Evolutionary conservation across 2,329 filamentous ascomycete species (phyloP).

Genomic region (Chalara sp.): DNA sequence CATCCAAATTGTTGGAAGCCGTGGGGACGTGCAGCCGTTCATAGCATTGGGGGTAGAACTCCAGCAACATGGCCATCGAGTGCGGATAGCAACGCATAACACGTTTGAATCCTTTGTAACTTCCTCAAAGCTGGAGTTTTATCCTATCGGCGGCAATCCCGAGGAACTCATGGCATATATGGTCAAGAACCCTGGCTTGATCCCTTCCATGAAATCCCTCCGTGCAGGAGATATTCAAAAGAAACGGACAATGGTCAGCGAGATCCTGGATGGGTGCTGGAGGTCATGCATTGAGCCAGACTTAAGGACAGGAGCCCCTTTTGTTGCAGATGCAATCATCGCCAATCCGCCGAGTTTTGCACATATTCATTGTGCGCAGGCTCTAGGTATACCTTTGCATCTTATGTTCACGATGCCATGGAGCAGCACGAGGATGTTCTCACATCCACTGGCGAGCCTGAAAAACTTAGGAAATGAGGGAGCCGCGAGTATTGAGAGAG

Average conservation of each 20-base stretch:
- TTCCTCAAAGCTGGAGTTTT: constrained; percentile 67
- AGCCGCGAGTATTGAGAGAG: constrained; percentile 42
- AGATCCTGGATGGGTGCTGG: constrained; percentile 78
- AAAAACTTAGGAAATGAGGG: constrained; percentile 40
- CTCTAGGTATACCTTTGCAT: constrained; percentile 67
- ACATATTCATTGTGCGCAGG: constrained; percentile 72
- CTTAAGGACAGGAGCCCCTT: constrained; percentile 31
- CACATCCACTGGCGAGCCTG: constrained; percentile 55
- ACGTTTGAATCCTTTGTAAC: constrained; percentile 70
- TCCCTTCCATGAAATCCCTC: constrained; percentile 71
- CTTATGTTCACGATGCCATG: constrained; percentile 68
- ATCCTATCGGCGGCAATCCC: constrained; percentile 71
- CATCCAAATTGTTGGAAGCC: constrained; percentile 75
- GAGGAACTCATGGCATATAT: constrained; percentile 53
- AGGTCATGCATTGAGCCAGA: constrained; percentile 64
- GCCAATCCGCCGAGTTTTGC: constrained; percentile 74
- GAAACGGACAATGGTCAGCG: constrained; percentile 63
- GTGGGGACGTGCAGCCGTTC: constrained; percentile 76
- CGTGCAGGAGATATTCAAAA: constrained; percentile 69
- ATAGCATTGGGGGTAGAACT: constrained; percentile 66
- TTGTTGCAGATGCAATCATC: constrained; percentile 70
- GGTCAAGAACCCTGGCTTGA: constrained; percentile 79
- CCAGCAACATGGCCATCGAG: constrained; percentile 60
- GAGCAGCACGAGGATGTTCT: constrained; percentile 51
- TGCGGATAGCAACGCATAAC: constrained; percentile 71